A percentile compares a stretch with the other conserved stretches of the same genome.
phyloP scores from a whole-genome alignment of 2,329 filamentous ascomycete species.

The Pseudofabraea citricarpa region DNA sequence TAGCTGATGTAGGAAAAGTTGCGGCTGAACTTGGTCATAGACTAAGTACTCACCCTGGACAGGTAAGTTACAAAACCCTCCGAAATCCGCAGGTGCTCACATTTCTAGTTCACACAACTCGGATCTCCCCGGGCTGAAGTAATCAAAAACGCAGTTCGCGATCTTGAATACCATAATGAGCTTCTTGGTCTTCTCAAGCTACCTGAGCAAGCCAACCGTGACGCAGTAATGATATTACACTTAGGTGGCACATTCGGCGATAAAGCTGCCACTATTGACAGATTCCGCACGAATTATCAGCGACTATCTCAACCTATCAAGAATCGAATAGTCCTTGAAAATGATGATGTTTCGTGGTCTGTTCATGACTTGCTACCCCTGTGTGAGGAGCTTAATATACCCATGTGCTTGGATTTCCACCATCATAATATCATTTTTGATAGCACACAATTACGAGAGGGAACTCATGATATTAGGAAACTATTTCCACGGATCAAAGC shows the following conservation, averaged over 20 bases:
- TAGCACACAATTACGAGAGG: constrained; percentile 66
- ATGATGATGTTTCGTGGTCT: constrained; percentile 90
- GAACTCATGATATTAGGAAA: constrained; percentile 73
- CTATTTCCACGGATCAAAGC: constrained; percentile 73
- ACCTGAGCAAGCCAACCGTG: constrained; percentile 71
- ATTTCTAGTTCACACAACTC: constrained; percentile 72
- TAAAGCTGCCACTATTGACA: constrained; percentile 44
- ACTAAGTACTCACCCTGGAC: constrained; percentile 85
- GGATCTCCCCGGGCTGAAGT: constrained; percentile 78
- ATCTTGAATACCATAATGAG: constrained; percentile 85
- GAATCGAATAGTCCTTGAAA: constrained; percentile 80
- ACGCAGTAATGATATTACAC: constrained; percentile 92
- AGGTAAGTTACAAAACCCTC: constrained; percentile 34
- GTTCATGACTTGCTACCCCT: constrained; percentile 86
- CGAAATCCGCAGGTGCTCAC: not conserved
- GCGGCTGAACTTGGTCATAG: constrained; percentile 77
- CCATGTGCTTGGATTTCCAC: constrained; percentile 86
- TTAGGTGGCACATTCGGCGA: constrained; percentile 90
- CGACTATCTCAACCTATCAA: constrained; percentile 66
- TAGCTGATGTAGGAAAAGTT: constrained; percentile 73
- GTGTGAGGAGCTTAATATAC: constrained; percentile 92
- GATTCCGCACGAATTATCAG: constrained; percentile 49
- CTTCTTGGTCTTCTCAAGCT: constrained; percentile 73
- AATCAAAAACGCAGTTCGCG: constrained; percentile 69
- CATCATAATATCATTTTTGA: constrained; percentile 96